These are phyloP conservation scores for Chlorencoelia australis DNA, from an alignment of 2,329 filamentous ascomycete species.

Conservation along the genomic window DNA sequence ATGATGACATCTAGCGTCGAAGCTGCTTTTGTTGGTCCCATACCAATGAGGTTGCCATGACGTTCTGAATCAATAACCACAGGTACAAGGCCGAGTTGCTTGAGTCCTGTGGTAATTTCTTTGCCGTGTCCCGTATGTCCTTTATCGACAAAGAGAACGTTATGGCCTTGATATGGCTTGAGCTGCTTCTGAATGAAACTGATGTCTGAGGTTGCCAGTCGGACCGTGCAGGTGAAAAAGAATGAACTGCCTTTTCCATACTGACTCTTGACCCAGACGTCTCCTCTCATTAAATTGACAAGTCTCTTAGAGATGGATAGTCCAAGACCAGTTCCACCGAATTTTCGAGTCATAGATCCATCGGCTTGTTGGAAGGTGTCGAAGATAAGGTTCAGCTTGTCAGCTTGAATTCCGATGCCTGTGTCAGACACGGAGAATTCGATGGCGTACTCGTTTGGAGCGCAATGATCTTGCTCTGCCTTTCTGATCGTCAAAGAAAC, in stretches of 20 bases:
- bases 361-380: constrained; percentile 99
- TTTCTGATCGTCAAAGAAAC: constrained; percentile 87
- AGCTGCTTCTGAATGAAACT: constrained; percentile 73
- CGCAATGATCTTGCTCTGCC: constrained; percentile 54
- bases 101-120: constrained; percentile 71
- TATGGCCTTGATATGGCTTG: constrained; percentile 82
- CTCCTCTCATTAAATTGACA: constrained; percentile 92
- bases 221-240: constrained; percentile 91
- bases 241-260: constrained; percentile 89
- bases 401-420: constrained; percentile 88
- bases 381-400: constrained; percentile 95
- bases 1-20: constrained; percentile 82
- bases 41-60: constrained; percentile 43
- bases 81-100: constrained; percentile 68
- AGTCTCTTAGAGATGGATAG: constrained; percentile 91
- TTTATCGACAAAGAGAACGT: constrained; percentile 91
- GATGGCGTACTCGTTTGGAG: constrained; percentile 74
- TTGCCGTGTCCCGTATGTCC: constrained; percentile 66
- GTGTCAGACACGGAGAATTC: constrained; percentile 95
- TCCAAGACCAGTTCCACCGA: constrained; percentile 88
- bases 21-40: constrained; percentile 38
- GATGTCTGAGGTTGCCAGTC: constrained; percentile 70
- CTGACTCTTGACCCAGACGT: constrained; percentile 90
- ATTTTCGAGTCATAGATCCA: constrained; percentile 90
- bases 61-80: constrained; percentile 74